Conservation (phyloP, 768 basidiomycete species). For the Mycena floridula region DNA sequence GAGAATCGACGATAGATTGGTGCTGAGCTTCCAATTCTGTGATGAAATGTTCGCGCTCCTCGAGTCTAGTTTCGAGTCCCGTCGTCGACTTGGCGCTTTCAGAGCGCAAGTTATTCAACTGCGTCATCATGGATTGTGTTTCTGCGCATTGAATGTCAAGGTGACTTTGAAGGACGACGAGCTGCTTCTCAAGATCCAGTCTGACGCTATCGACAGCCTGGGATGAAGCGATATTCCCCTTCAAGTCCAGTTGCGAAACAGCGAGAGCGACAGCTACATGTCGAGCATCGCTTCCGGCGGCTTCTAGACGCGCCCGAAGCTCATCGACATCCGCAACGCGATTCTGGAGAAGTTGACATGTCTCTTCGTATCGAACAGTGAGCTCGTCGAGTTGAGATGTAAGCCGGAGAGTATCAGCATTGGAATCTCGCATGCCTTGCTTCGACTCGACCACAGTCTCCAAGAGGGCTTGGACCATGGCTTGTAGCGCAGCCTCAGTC, state of each 20-base stretch:
- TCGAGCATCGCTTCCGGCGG: conserved; percentile 9
- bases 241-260: conserved; percentile 10
- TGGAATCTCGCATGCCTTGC: background rate
- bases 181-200: background rate
- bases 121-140: conserved; percentile 2
- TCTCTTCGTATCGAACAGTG: background rate
- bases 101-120: conserved; percentile 9
- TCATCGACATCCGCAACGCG: conserved; percentile 10
- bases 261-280: conserved; percentile 21
- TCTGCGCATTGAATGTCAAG: conserved; percentile 5
- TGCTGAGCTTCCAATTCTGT: conserved; percentile 16
- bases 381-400: background rate
- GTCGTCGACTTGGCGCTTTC: conserved; percentile 9
- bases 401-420: background rate
- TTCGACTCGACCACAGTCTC: background rate
- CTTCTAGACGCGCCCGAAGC: conserved; percentile 6
- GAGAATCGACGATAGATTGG: conserved; percentile 19
- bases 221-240: conserved; percentile 1
- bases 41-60: conserved; percentile 18
- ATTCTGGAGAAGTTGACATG: conserved; percentile 4
- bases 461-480: conserved; percentile 6
- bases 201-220: too few species aligned
- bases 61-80: conserved; percentile 11
- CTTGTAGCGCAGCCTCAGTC: conserved; percentile 6
- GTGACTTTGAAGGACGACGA: conserved; percentile 5